phyloP scores from a whole-genome alignment of 257 asterid species.

The Przewalskia tangutica region DNA sequence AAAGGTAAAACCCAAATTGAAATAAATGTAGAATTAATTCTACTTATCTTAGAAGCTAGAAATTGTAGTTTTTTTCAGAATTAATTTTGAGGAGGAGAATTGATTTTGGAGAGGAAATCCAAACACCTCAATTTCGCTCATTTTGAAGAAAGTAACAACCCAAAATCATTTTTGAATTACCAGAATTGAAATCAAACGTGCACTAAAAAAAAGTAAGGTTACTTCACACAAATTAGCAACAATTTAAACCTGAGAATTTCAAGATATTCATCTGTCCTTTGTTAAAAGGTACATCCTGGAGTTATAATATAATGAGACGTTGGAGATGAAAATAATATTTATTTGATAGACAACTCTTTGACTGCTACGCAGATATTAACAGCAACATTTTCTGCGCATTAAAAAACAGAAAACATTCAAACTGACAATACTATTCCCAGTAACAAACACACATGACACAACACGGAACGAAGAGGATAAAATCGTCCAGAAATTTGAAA shows the following conservation, averaged over 20 bases:
- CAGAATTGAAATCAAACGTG: too few species aligned
- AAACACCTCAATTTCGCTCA: too few species aligned
- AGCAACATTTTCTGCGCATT: background rate
- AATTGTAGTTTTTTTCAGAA: too few species aligned
- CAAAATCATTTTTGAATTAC: too few species aligned
- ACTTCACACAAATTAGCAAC: background rate
- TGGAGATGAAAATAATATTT: background rate
- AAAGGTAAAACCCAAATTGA: too few species aligned
- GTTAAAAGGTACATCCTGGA: background rate
- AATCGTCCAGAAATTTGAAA: background rate
- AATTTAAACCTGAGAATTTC: background rate
- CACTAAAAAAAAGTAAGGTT: background rate
- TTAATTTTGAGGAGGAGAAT: too few species aligned
- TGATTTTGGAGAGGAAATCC: too few species aligned
- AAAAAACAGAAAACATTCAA: background rate
- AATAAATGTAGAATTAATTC: too few species aligned
- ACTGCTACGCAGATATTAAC: background rate
- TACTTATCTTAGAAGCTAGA: too few species aligned
- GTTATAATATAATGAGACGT: too few species aligned
- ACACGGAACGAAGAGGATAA: background rate
- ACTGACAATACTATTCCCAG: background rate
- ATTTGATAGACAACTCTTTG: background rate
- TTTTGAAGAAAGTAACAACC: too few species aligned
- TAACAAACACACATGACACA: background rate
- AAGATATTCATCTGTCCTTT: background rate